phyloP scores from a whole-genome alignment of 192 early-diverging fungal species.

The Pilobolus umbonatus region DNA sequence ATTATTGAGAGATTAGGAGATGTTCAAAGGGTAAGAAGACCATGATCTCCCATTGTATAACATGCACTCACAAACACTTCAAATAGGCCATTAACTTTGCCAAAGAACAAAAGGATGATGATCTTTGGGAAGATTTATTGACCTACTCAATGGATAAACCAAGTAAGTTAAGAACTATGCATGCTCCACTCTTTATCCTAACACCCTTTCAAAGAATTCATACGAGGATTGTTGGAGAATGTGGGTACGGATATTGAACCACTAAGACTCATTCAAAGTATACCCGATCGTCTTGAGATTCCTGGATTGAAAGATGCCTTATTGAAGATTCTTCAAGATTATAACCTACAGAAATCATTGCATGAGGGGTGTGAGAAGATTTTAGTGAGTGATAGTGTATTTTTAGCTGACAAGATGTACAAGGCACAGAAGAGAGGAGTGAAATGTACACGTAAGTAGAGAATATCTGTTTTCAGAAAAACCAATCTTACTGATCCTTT shows the following conservation, averaged over 20 bases:
- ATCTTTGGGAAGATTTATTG: slow-evolving; percentile 93
- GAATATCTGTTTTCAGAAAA: neutral
- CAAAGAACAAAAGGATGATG: slow-evolving; percentile 94
- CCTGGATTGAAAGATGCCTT: slow-evolving; percentile 77
- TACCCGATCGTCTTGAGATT: slow-evolving; percentile 76
- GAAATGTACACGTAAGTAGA: slow-evolving; percentile 40
- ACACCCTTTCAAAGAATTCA: slow-evolving; percentile 74
- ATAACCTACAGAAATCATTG: slow-evolving; percentile 85
- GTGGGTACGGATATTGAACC: slow-evolving; percentile 86
- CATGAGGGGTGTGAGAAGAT: slow-evolving; percentile 90
- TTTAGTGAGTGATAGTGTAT: slow-evolving; percentile 79
- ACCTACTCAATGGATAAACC: slow-evolving; percentile 95
- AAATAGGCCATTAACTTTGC: slow-evolving; percentile 93
- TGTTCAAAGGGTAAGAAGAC: slow-evolving; percentile 66
- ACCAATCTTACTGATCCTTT: too few species aligned
- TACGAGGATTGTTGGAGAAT: slow-evolving; percentile 87
- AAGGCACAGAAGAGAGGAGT: slow-evolving; percentile 65
- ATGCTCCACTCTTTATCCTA: neutral
- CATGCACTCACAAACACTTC: neutral
- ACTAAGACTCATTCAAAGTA: slow-evolving; percentile 68
- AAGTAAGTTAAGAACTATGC: slow-evolving; percentile 41
- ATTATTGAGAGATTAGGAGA: slow-evolving; percentile 89
- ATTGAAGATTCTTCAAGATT: slow-evolving; percentile 88
- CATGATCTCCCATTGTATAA: neutral
- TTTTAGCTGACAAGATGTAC: slow-evolving; percentile 67